Conservation (phyloP, 495 filamentous ascomycete genomes). For the Tuber magnatum region DNA sequence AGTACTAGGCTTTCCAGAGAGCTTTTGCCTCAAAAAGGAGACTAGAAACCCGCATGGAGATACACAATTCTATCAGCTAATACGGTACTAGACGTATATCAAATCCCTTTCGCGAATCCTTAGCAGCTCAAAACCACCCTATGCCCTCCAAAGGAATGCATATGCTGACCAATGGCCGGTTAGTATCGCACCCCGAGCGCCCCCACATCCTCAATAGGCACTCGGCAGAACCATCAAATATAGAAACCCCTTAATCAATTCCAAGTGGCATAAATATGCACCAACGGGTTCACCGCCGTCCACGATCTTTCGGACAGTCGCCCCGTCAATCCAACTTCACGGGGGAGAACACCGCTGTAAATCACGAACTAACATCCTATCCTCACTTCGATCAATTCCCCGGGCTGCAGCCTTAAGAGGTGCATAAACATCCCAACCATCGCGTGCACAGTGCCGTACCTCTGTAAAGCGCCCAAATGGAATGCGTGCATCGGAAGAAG, state of each 20-base stretch:
- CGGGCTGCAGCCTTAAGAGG: neutral
- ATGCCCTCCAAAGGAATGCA: neutral
- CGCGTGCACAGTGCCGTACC: neutral
- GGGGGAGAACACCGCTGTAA: neutral
- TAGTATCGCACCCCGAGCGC: too few relatives aligned
- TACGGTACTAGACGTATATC: neutral
- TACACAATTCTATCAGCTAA: neutral
- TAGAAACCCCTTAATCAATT: neutral
- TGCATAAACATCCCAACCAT: neutral
- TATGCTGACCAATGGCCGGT: neutral
- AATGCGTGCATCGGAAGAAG: neutral
- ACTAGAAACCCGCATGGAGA: neutral
- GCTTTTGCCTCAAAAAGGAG: neutral
- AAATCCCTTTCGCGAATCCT: neutral
- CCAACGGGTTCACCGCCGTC: neutral
- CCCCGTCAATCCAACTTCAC: neutral
- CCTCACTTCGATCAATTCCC: neutral
- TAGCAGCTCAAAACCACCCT: neutral
- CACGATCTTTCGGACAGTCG: neutral
- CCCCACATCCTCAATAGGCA: neutral
- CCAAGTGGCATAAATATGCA: neutral
- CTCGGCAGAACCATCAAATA: neutral
- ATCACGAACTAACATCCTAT: neutral
- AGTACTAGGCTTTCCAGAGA: neutral
- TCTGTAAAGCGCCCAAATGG: neutral